Evolutionary conservation across 2,329 filamentous ascomycete genomes (phyloP).

Genomic region (Graphiopsis chlorocephala): DNA sequence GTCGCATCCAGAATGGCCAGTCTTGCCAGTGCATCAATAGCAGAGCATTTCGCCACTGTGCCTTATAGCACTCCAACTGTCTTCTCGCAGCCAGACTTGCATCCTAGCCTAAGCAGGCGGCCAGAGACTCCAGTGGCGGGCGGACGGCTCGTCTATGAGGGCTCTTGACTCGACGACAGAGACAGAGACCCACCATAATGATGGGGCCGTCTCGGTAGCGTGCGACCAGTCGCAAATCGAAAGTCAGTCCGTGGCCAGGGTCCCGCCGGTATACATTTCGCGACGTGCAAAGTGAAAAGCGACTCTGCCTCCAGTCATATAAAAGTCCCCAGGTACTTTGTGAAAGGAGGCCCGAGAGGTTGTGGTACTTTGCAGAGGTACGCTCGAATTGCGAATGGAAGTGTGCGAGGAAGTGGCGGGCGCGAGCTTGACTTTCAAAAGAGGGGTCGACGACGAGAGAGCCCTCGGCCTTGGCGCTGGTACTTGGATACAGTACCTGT

Average conservation of each 20-base stretch:
- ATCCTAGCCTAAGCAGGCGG: background rate
- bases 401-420: background rate
- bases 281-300: conserved; percentile 6
- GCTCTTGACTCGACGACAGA: conserved; percentile 11
- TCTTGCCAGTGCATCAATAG: background rate
- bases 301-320: conserved; percentile 8
- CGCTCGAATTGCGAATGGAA: background rate
- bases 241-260: conserved; percentile 5
- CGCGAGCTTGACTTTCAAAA: background rate
- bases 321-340: conserved; percentile 9
- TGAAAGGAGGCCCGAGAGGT: background rate
- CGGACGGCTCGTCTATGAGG: conserved; percentile 4
- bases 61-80: background rate
- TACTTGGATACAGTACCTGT: background rate
- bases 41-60: background rate
- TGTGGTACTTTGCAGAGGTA: background rate
- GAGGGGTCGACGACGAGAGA: background rate
- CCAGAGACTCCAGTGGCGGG: conserved; percentile 1
- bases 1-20: background rate
- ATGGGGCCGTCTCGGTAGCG: conserved; percentile 14
- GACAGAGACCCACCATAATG: conserved; percentile 7
- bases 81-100: background rate
- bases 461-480: background rate
- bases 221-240: conserved; percentile 5
- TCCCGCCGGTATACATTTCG: conserved; percentile 1